Evolutionary conservation across 768 basidiomycete genomes (phyloP), one percentile per base, ranked within the genome.

Genomic region (Thelephora ganbajun): DNA sequence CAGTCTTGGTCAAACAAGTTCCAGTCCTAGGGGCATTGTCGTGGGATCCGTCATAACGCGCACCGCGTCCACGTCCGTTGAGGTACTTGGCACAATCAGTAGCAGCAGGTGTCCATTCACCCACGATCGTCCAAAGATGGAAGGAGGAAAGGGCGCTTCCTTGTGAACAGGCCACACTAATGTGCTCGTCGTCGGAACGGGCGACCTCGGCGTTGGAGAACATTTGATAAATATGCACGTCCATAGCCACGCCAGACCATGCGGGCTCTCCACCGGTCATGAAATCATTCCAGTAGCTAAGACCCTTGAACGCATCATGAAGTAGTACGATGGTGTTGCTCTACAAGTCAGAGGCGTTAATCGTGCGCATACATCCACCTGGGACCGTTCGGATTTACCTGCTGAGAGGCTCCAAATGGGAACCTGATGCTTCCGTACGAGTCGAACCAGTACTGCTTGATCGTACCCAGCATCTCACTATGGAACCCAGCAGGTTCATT

Each of bases 401-500:
- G 39, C 39, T 41, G 39, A 16, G 39, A 4, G 14, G 9, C 14
- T 14, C 39, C 39, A 22, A 9, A 41, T 14, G 22, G 39, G 12
- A 5, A 41, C 80, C 84, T 73, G 56, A 86, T 80, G 54, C 73
- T 84, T 33, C 76, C 77, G 53, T 77, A 88, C 48, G 83, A 84
- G 57, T 86, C 83, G 14, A 63, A 63, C 77, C 79, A 90, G 53
- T 75, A 90, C 68, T 90, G 67, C 23, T 48, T 59, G 3, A 71
- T 67, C 3, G 69, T 74, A 35, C 54, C 53, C 30, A 88, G 64
- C 11, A 87, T 61, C 22, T 64, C 64, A 14, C 56, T 46, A 6
- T 79, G 75, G 56, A 69, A 86, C 9, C 85, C 85, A n/a, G 83
- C 82, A 11, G 85, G 85, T 59, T 84, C 87, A 54, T 90, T 91